These are phyloP conservation scores for Dictyostelium gargantuum DNA, from an alignment of 208 protist species.

Conservation along the genomic window DNA sequence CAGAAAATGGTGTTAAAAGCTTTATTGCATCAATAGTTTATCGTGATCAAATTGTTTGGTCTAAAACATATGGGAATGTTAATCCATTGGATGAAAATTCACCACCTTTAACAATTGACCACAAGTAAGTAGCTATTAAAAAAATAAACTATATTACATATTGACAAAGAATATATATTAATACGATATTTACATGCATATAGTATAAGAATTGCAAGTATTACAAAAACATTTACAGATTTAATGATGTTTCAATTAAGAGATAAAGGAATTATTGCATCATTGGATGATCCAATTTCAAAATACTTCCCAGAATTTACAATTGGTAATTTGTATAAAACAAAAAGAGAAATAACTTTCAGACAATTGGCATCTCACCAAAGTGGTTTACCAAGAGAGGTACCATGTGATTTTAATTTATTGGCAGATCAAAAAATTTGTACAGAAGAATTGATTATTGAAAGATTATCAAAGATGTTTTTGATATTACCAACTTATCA, in stretches of 20 bases:
- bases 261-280: slow-evolving; percentile 2
- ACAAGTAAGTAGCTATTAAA: background rate
- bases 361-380: slow-evolving; percentile 42
- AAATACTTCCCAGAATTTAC: slow-evolving; percentile 51
- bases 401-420: slow-evolving; percentile 38
- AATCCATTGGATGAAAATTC: slow-evolving; percentile 24
- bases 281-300: slow-evolving; percentile 43
- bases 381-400: slow-evolving; percentile 47
- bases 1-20: background rate
- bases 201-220: slow-evolving; percentile 62
- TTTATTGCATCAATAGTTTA: slow-evolving; percentile 42
- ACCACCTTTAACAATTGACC: background rate
- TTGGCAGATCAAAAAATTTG: background rate
- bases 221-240: slow-evolving; percentile 62
- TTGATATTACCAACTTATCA: slow-evolving; percentile 36
- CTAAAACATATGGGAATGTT: background rate
- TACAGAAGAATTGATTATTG: background rate
- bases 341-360: slow-evolving; percentile 12
- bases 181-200: no score
- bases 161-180: no score
- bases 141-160: no score
- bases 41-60: slow-evolving; percentile 19
- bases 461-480: background rate
- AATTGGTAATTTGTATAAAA: slow-evolving; percentile 29
- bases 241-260: slow-evolving; percentile 59